Evolutionary conservation across 345 rosid species (phyloP).

Genomic region (Arabidopsis suecica): DNA sequence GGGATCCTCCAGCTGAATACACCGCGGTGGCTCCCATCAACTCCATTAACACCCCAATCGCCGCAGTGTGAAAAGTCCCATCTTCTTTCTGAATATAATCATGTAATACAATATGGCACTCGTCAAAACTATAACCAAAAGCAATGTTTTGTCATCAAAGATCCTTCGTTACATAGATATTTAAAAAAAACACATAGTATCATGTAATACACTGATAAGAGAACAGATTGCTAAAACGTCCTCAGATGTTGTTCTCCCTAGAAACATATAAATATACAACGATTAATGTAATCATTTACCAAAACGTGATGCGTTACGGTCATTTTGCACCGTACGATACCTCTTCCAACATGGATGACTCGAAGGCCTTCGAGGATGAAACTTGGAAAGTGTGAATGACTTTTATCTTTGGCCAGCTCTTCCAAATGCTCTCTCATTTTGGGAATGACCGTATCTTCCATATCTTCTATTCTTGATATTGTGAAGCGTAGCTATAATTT

Average conservation of each 20-base stretch:
- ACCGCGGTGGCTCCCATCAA: neutral
- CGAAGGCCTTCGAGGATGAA: slow-evolving; percentile 5
- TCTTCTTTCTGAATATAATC: slow-evolving; percentile 9
- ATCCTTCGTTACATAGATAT: neutral
- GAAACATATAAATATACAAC: too few species aligned
- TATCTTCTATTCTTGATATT: neutral
- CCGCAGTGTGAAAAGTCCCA: neutral
- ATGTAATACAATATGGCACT: neutral
- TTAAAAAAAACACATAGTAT: neutral
- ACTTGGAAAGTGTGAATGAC: neutral
- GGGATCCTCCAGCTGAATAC: neutral
- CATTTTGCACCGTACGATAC: neutral
- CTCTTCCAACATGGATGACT: slow-evolving; percentile 20
- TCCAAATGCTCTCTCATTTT: neutral
- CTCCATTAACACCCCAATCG: neutral
- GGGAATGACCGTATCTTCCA: neutral
- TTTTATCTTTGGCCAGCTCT: neutral
- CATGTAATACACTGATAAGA: neutral
- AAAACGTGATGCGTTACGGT: neutral
- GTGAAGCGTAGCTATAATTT: neutral
- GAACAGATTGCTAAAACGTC: too few species aligned
- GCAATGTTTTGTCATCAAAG: neutral
- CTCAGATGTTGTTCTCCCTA: too few species aligned
- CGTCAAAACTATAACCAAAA: neutral
- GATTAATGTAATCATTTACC: neutral